These are phyloP conservation scores for Fusarium multiceps DNA, from an alignment of 2,329 filamentous ascomycete species.

Conservation along the genomic window DNA sequence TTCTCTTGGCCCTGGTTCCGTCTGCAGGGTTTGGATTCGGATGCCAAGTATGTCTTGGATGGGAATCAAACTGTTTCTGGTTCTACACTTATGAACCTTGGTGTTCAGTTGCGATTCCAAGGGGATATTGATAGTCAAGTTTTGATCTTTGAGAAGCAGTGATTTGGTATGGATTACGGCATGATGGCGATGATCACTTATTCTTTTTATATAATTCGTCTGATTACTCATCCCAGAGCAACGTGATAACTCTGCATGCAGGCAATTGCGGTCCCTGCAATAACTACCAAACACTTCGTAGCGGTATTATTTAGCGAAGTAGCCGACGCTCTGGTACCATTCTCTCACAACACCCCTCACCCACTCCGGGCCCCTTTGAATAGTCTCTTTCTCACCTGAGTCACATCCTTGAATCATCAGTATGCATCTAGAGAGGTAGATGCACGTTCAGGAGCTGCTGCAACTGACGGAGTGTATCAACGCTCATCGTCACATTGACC, in stretches of 20 bases:
- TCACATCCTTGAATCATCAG: not conserved
- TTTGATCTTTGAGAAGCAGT: constrained; percentile 62
- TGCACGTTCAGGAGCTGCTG: constrained; percentile 41
- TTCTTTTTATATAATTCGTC: not conserved
- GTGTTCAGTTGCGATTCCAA: constrained; percentile 64
- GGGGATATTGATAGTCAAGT: constrained; percentile 68
- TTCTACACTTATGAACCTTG: constrained; percentile 70
- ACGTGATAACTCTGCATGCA: not conserved
- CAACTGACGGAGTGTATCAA: constrained; percentile 46
- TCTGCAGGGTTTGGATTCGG: constrained; percentile 66
- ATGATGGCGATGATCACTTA: not conserved
- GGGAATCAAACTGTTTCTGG: constrained; percentile 66
- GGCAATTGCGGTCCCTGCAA: rapidly evolving
- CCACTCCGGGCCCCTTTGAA: too few relatives aligned
- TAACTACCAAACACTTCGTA: not conserved
- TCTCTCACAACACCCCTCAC: too few relatives aligned
- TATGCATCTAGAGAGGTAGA: constrained; percentile 13
- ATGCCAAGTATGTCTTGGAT: constrained; percentile 64
- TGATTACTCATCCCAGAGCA: rapidly evolving
- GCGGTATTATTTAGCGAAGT: too few relatives aligned
- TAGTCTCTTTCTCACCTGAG: not conserved
- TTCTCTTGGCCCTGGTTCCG: constrained; percentile 66
- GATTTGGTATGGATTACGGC: not conserved
- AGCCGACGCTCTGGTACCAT: too few relatives aligned
- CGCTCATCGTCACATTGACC: constrained; percentile 48